Percentiles rank a stretch among this genome's conserved stretches.
These are phyloP conservation scores for Amylostereum areolatum DNA, from an alignment of 1,284 basidiomycete genomes.

Conservation along the genomic window DNA sequence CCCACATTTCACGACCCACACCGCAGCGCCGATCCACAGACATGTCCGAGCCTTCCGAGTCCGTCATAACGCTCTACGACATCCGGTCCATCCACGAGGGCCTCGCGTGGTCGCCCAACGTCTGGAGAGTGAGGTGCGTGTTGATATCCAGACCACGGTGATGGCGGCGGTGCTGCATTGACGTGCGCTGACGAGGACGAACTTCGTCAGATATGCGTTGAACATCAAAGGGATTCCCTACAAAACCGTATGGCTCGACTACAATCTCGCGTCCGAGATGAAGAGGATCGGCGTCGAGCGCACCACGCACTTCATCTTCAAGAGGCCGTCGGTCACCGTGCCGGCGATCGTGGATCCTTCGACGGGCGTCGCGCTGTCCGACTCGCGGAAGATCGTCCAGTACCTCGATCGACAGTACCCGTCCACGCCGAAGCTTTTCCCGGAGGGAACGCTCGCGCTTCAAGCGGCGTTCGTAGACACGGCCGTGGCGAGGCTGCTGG, in stretches of 20 bases:
- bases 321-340: not conserved
- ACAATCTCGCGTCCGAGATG: not conserved
- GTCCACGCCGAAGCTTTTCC: not conserved
- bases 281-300: not conserved
- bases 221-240: not conserved
- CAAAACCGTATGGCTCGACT: not conserved
- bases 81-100: too few relatives aligned
- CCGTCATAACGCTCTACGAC: too few relatives aligned
- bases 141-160: too few relatives aligned
- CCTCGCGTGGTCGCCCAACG: too few relatives aligned
- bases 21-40: too few relatives aligned
- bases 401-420: not conserved
- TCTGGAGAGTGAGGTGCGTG: too few relatives aligned
- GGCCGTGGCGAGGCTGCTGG: not conserved
- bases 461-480: not conserved
- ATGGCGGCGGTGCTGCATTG: too few relatives aligned
- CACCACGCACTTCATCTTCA: too few relatives aligned
- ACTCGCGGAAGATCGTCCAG: not conserved
- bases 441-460: not conserved
- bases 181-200: too few relatives aligned
- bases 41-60: too few relatives aligned
- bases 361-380: not conserved
- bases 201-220: not conserved
- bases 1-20: too few relatives aligned
- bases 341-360: not conserved